Conservation (phyloP, 176 grass and related monocot genomes). For the Aechmea fasciata region DNA sequence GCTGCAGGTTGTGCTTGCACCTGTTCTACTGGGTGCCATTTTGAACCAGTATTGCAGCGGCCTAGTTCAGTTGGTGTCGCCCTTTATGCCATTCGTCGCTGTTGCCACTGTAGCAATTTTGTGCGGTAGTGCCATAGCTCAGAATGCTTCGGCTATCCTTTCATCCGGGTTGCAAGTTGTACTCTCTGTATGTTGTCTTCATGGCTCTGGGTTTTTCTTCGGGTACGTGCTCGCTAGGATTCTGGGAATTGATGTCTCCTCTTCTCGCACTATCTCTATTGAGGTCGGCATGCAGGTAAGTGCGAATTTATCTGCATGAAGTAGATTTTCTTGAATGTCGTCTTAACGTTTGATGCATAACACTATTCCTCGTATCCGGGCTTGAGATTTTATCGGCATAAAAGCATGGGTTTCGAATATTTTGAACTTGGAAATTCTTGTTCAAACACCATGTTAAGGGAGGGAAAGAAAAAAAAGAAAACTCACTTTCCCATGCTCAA, state of each 20-base stretch:
- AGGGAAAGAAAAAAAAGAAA: too few relatives aligned
- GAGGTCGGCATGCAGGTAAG: constrained; percentile 97
- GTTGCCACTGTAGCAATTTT: constrained; percentile 77
- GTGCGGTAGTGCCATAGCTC: constrained; percentile 82
- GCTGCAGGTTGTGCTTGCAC: constrained; percentile 78
- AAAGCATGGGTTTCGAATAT: too few relatives aligned
- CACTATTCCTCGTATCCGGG: too few relatives aligned
- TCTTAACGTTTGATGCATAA: too few relatives aligned
- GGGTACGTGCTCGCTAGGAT: constrained; percentile 62
- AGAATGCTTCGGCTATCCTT: constrained; percentile 74
- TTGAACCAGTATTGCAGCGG: constrained; percentile 77
- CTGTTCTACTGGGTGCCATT: constrained; percentile 69
- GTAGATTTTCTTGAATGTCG: too few relatives aligned
- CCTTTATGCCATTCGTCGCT: constrained; percentile 77
- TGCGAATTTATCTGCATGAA: neutral
- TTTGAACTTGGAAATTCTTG: too few relatives aligned
- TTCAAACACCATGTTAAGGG: too few relatives aligned
- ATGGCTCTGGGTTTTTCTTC: constrained; percentile 76
- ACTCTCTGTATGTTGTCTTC: constrained; percentile 44
- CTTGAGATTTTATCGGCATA: too few relatives aligned
- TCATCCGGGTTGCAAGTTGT: constrained; percentile 64
- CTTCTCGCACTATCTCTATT: constrained; percentile 70
- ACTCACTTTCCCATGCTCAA: too few relatives aligned
- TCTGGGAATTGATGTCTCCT: constrained; percentile 53
- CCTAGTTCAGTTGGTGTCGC: constrained; percentile 59